Evolutionary conservation across 2,329 filamentous ascomycete species (phyloP), one percentile per base, ranked within the genome.

Genomic region (Cladobotryum mycophilum): DNA sequence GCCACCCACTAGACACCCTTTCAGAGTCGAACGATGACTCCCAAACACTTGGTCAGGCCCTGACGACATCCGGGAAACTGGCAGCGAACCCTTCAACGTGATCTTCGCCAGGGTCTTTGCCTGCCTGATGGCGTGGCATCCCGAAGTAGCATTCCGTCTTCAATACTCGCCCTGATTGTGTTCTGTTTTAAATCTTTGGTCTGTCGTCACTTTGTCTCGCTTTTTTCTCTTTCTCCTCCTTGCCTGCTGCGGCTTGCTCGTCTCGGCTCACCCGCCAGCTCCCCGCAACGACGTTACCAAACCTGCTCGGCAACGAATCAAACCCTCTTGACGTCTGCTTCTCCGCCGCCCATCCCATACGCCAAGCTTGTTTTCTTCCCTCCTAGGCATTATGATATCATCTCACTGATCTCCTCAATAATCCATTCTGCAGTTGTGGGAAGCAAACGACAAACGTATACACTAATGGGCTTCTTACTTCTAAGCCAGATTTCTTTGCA

Each of bases 321-420:
- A 17, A 41, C 38, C 11, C 38, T 20, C 38, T 41, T 20, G 17
- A 41, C 38, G 38, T n/a, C 15, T 41, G 38, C 38, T 13, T 41
- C 38, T 41, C 25, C 25, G 25, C 25, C 25, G 25, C 25, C 25
- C 25, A 30, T 30, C 25, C 25, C 25, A 30, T 30, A 30, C 25
- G 25, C 25, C 25, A 30, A 30, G 25, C 25, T 30, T 30, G 25
- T 11, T 30, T 30, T 30, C 38, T 41, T 41, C 11, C 38, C 20
- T 11, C 38, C 38, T 20, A 41, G 38, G 38, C 58, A 56, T 49
- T 53, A 62, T 62, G 60, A 47, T 58, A 53, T 47, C 52, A 43
- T 55, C 53, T 53, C 17, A 17, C 38, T 41, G 38, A 41, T 17
- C 15, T 13, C 20, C 12, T 41, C 38, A 20, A 41, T 41, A 13